A percentile compares a stretch with the other conserved stretches of the same genome.
Evolutionary conservation across 2,329 filamentous ascomycete species (phyloP).

Genomic region (Claviceps digitariae): DNA sequence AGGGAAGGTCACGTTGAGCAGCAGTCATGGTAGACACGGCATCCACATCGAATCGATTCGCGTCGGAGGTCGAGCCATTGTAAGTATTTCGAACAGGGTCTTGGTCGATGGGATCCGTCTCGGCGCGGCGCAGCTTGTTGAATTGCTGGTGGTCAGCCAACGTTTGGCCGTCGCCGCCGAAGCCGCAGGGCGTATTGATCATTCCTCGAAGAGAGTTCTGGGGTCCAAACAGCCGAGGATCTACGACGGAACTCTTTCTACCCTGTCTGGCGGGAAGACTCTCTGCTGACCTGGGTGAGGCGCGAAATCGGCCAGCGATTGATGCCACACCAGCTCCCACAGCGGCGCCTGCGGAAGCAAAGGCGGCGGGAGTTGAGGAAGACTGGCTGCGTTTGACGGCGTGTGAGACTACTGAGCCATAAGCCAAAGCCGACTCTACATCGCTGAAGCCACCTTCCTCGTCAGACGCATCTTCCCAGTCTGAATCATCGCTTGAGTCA

Average conservation of each 20-base stretch:
- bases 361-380: conserved; percentile 4
- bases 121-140: conserved; percentile 11
- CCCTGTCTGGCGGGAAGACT: conserved; percentile 9
- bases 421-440: conserved; percentile 27
- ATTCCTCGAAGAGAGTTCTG: conserved; percentile 46
- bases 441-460: conserved; percentile 24
- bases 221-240: conserved; percentile 45
- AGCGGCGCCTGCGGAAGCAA: conserved; percentile 18
- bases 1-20: conserved; percentile 25
- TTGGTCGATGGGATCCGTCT: conserved; percentile 10
- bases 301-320: conserved; percentile 1
- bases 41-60: conserved; percentile 44
- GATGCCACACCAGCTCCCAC: conserved; percentile 14
- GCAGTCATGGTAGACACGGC: conserved; percentile 34
- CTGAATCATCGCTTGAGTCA: conserved; percentile 30
- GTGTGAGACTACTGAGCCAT: conserved; percentile 17
- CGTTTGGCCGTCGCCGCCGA: conserved; percentile 25
- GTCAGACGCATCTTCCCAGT: conserved; percentile 45
- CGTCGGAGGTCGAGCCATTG: conserved; percentile 53
- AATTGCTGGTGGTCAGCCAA: conserved; percentile 15
- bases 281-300: conserved; percentile 2
- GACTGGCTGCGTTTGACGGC: conserved; percentile 9
- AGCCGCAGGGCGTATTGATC: conserved; percentile 39
- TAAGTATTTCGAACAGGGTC: conserved; percentile 47
- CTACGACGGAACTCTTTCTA: conserved; percentile 37